Evolutionary conservation across 2,329 filamentous ascomycete species (phyloP).

Genomic region (Zasmidium angulare): DNA sequence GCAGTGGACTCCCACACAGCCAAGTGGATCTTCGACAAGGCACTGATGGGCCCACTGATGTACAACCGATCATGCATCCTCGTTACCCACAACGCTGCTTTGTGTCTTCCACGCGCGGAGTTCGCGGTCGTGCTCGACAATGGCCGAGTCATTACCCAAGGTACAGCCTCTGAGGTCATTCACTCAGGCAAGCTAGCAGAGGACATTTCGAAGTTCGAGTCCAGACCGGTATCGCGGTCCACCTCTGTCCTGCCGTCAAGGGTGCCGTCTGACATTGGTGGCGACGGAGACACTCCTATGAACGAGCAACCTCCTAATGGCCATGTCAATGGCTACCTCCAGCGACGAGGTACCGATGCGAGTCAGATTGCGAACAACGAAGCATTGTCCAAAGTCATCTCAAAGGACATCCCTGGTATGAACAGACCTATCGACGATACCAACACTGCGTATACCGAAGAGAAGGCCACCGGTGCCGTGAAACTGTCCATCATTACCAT

Average conservation of each 20-base stretch:
- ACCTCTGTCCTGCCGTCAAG: conserved; percentile 75
- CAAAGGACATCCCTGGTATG: conserved; percentile 39
- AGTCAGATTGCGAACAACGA: conserved; percentile 41
- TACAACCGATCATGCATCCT: conserved; percentile 83
- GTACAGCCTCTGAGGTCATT: conserved; percentile 75
- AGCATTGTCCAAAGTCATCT: conserved; percentile 48
- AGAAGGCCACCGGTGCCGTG: conserved; percentile 81
- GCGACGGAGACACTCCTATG: conserved; percentile 51
- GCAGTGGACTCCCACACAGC: conserved; percentile 97
- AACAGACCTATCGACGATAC: conserved; percentile 36
- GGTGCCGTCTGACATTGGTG: conserved; percentile 70
- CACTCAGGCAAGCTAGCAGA: conserved; percentile 86
- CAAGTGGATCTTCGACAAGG: conserved; percentile 96
- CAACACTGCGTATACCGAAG: conserved; percentile 62
- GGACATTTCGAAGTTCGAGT: conserved; percentile 67
- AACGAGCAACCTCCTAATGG: conserved; percentile 24
- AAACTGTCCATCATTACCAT: conserved; percentile 82
- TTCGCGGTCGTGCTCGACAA: conserved; percentile 86
- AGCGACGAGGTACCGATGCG: conserved; percentile 32
- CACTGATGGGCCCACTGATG: conserved; percentile 88
- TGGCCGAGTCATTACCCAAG: conserved; percentile 74
- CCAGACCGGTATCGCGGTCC: conserved; percentile 66
- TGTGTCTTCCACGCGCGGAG: conserved; percentile 78
- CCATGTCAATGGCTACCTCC: conserved; percentile 51
- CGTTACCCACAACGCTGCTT: conserved; percentile 90